These are phyloP conservation scores for Andrographis paniculata DNA, from an alignment of 305 asterid species.

Conservation along the genomic window DNA sequence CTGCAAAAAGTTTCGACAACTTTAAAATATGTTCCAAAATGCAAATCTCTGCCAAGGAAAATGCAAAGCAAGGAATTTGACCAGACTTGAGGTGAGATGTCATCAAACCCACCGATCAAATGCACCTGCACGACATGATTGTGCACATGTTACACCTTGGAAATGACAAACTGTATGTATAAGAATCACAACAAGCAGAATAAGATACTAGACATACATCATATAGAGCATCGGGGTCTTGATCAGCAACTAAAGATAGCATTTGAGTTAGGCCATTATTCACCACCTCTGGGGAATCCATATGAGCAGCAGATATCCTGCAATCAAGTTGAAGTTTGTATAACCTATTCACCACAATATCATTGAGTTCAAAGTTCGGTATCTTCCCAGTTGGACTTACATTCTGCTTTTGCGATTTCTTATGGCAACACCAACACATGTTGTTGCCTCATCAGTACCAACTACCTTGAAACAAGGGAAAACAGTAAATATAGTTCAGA, in stretches of 20 bases:
- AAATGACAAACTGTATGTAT: conserved; percentile 7
- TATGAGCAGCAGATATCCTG: conserved; percentile 87
- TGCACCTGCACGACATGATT: conserved; percentile 64
- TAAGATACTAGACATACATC: conserved; percentile 43
- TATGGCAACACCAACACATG: conserved; percentile 77
- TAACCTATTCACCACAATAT: conserved; percentile 1
- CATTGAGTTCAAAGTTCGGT: conserved; percentile 6
- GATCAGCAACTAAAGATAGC: conserved; percentile 59
- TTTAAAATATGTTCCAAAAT: conserved; percentile 17
- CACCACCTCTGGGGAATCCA: conserved; percentile 73
- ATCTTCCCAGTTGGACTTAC: conserved; percentile 41
- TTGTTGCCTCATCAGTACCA: conserved; percentile 97
- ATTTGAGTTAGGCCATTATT: conserved; percentile 69
- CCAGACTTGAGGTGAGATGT: conserved; percentile 55
- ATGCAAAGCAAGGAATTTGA: conserved; percentile 25
- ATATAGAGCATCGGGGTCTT: conserved; percentile 39
- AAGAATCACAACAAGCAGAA: conserved; percentile 19
- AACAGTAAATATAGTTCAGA: conserved; percentile 3
- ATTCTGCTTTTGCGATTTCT: conserved; percentile 65
- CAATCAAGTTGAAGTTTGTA: conserved; percentile 16
- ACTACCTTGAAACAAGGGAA: conserved; percentile 45
- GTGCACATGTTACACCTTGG: conserved; percentile 16
- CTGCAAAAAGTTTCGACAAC: conserved; percentile 44
- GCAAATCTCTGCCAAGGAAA: conserved; percentile 20
- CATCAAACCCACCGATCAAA: conserved; percentile 80